phyloP scores from a whole-genome alignment of 768 basidiomycete genomes.

The Butyriboletus loyo region DNA sequence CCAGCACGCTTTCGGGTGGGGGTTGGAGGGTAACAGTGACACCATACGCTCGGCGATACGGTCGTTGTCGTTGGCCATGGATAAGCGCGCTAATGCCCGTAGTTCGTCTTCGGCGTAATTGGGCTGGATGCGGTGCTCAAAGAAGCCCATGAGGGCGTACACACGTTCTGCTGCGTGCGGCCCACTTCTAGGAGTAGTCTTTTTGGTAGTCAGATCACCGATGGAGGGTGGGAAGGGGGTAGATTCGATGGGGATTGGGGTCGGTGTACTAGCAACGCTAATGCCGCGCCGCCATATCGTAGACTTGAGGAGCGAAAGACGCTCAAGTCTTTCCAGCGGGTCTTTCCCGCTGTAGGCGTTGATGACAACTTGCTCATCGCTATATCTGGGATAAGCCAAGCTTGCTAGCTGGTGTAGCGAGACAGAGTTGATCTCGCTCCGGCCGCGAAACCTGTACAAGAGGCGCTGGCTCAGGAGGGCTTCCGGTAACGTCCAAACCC shows the following conservation, averaged over 20 bases:
- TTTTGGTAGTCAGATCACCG: too few species aligned
- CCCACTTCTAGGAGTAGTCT: not conserved
- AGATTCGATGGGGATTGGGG: not conserved
- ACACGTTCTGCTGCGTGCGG: slow-evolving; percentile 16
- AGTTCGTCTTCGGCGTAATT: slow-evolving; percentile 10
- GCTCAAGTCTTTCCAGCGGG: slow-evolving; percentile 10
- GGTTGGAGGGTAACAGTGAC: slow-evolving; percentile 12
- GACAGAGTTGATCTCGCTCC: not conserved
- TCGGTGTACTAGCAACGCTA: too few species aligned
- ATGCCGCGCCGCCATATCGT: slow-evolving; percentile 20
- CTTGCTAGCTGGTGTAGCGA: slow-evolving; percentile 8
- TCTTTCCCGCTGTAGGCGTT: slow-evolving; percentile 18
- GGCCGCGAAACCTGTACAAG: slow-evolving; percentile 4
- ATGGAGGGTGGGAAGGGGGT: not conserved
- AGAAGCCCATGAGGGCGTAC: slow-evolving; percentile 23
- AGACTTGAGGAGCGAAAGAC: slow-evolving; percentile 12
- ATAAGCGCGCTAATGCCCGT: slow-evolving; percentile 15
- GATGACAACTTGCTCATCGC: slow-evolving; percentile 14
- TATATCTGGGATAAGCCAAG: slow-evolving; percentile 10
- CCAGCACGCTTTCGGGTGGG: slow-evolving; percentile 8
- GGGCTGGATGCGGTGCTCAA: slow-evolving; percentile 18
- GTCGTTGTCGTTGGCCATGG: slow-evolving; percentile 24
- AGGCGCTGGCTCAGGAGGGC: slow-evolving; percentile 9
- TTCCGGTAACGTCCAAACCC: slow-evolving; percentile 18
- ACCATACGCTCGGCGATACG: slow-evolving; percentile 22